phyloP scores from a whole-genome alignment of 2,329 filamentous ascomycete genomes.

The Magnaporthiopsis rhizophila region DNA sequence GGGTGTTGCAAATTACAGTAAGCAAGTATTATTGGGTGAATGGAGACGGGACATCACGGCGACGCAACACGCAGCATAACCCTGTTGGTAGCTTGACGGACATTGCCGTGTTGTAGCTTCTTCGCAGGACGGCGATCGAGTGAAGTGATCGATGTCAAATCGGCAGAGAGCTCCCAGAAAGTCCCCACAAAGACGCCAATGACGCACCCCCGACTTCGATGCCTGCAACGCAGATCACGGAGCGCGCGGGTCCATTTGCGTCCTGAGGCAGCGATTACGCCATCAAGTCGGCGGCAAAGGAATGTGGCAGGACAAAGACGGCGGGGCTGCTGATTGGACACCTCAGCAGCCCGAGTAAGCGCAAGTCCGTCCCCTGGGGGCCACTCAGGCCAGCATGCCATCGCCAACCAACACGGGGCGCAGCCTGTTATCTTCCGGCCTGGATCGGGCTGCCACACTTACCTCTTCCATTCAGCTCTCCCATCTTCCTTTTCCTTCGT shows the following conservation, averaged over 20 bases:
- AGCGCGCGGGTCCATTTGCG: background rate
- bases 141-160: background rate
- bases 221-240: background rate
- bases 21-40: background rate
- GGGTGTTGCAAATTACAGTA: background rate
- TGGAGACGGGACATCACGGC: too few species aligned
- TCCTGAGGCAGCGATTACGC: constrained; percentile 2
- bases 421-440: background rate
- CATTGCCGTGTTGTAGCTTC: background rate
- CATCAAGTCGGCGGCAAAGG: background rate
- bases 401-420: background rate
- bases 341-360: background rate
- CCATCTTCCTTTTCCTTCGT: background rate
- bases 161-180: too few species aligned
- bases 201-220: background rate
- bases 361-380: background rate
- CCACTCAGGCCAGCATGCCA: background rate
- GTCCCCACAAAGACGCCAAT: background rate
- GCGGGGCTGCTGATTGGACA: background rate
- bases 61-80: too few species aligned
- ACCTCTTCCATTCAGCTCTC: background rate
- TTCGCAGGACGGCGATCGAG: background rate
- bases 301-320: background rate
- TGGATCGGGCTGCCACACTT: background rate
- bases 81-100: too few species aligned